Percentiles rank a stretch among this genome's conserved stretches.
Evolutionary conservation across 1,284 basidiomycete species (phyloP).

Genomic region (Leccinum pseudoinsigne): DNA sequence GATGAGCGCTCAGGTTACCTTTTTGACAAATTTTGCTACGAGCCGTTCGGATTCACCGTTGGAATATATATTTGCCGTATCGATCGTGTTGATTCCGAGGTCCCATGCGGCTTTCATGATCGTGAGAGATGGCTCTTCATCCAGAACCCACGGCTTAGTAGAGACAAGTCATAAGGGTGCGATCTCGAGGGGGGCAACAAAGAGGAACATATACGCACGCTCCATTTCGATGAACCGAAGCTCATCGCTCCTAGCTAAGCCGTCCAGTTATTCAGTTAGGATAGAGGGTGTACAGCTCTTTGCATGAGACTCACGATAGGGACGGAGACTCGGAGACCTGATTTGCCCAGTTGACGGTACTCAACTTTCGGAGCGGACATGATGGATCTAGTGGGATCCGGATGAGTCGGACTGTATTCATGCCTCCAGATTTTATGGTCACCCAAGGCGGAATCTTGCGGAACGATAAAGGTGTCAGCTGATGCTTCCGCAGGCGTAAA

Average conservation of each 20-base stretch:
- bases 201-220: conserved; percentile 19
- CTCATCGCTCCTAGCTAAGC: conserved; percentile 48
- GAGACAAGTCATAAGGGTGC: background rate
- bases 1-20: conserved; percentile 14
- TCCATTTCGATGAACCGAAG: conserved; percentile 43
- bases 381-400: background rate
- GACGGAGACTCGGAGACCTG: conserved; percentile 50
- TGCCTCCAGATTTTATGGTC: background rate
- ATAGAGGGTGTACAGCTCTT: background rate
- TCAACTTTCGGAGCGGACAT: conserved; percentile 13
- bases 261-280: background rate
- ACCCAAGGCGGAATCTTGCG: background rate
- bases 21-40: conserved; percentile 54
- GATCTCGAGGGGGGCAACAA: background rate
- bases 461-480: background rate
- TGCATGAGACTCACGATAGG: conserved; percentile 37
- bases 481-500: too few species aligned
- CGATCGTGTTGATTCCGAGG: conserved; percentile 45
- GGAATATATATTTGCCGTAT: conserved; percentile 60
- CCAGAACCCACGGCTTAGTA: conserved; percentile 42
- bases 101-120: conserved; percentile 51
- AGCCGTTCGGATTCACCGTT: conserved; percentile 48
- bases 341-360: conserved; percentile 47
- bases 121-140: conserved; percentile 42
- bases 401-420: background rate